Evolutionary conservation across 306 rosid species (phyloP), one percentile per base, ranked within the genome.

Genomic region (Citrullus mucosospermus): DNA sequence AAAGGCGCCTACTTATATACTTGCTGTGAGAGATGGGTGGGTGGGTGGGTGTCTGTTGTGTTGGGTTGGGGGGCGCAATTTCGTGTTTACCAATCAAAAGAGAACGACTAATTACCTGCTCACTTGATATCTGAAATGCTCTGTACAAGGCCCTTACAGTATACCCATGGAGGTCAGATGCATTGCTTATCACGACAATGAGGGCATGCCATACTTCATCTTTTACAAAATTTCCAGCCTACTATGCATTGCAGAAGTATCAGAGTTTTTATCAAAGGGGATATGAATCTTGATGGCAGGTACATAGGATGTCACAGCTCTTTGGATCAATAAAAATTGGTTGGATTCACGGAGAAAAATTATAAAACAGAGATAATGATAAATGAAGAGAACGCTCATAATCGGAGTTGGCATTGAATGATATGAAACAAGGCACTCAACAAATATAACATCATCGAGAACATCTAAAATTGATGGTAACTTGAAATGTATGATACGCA

Each of bases 141-240:
- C 88, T 88, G 93, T 92, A 95, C 71, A 95, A 83, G 34, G 93
- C 91, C 77, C 99, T 85, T 54, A 90, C 97, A 41, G 97, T 91
- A 77, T 95, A 95, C 78, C 97, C 97, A 80, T 95, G 99, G 85
- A 95, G 97, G 82, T 92, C 97, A 53, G 97, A 81, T 80, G 99
- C 95, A 84, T 95, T 95, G 89, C 89, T 95, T 84, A 95, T 85
- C 79, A 89, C 91, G 79, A 92, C 97, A 85, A 95, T 86, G 82
- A 95, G 83, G 51, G 89, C 96, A 81, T 91, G 89, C 97, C 99
- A 95, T 38, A 89, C 97, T 79, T 95, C 99, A 95, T 95, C 97
- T 87, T 92, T 91, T 72, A 95, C 96, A 85, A 88, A 90, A 86
- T 88, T 95, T 91, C 99, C 99, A 92, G 99, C 99, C 99, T 95